Base-by-base conservation (phyloP, 148 eudicot species). In the Amaranthus cruentus region DNA sequence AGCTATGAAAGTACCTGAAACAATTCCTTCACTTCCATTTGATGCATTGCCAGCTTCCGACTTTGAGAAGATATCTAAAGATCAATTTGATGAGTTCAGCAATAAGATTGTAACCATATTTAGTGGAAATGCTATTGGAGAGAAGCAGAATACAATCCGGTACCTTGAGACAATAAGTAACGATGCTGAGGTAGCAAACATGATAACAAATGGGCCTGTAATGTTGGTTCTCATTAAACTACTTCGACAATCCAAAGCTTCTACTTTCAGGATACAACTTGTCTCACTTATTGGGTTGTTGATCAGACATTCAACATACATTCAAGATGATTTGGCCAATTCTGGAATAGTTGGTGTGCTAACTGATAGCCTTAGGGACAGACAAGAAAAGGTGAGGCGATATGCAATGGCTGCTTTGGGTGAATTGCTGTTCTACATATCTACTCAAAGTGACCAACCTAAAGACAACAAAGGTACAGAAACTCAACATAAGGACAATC, bases 341-440 rank as follows among this genome's bases (percentile, higher is more conserved):
- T 90, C 96, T 76, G 99, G 96, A 74, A 85, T 95, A 76, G 83
- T 91, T 69, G 88, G 83, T 77, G 83, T 96, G 60, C 74, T 95
- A 44, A 85, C 90, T 76, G 88, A 92, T 77, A 92, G 97, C 71
- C 96, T 95, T 54, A 84, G 93, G 78, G 97, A 95, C 78, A 87
- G 85, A 66, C 97, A 90, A 81, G 99, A 91, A 73, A 95, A 95
- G 82, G 97, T 95, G n/a, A 88, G 97, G 85, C 85, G 99, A 80
- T 95, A 88, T 73, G 91, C 99, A 67, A 91, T 95, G 99, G 99
- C 99, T 78, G 97, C 97, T 70, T 68, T 94, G 81, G 98, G 98
- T 50, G 98, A 94, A 84, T 82, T 91, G 81, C 79, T 95, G 46
- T 95, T 91, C 75, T 91, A 95, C 77, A 87, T 95, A 83, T 95